Percentiles rank a stretch among this genome's conserved stretches.
Evolutionary conservation across 139 green algal species (phyloP).

Genomic region (Raphidocelis subcapitata): DNA sequence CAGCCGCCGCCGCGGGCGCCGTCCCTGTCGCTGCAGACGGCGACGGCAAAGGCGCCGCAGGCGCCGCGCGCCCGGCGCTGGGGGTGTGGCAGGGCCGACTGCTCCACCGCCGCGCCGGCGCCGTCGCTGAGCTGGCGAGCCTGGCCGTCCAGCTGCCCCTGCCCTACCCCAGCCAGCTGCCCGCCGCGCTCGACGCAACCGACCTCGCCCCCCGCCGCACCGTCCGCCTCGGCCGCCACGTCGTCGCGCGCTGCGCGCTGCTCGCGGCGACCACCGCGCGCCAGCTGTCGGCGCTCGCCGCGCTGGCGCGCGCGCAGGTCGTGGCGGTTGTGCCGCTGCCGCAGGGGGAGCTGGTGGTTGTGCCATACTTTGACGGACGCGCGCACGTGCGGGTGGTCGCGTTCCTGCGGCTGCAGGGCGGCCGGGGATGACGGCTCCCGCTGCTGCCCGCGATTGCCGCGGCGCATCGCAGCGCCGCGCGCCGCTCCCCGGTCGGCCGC

Average conservation of each 20-base stretch:
- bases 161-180: slow-evolving; percentile 18
- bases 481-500: too few species aligned
- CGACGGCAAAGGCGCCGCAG: too few species aligned
- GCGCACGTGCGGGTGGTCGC: slow-evolving; percentile 19
- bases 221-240: slow-evolving; percentile 24
- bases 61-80: too few species aligned
- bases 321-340: slow-evolving; percentile 23
- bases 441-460: too few species aligned
- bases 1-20: too few species aligned
- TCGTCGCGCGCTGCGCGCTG: slow-evolving; percentile 9
- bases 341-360: slow-evolving; percentile 20
- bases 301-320: slow-evolving; percentile 22
- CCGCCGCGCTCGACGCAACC: slow-evolving; percentile 12
- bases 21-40: too few species aligned
- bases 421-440: not conserved
- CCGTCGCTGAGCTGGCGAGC: too few species aligned
- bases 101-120: too few species aligned
- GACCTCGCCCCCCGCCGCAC: slow-evolving; percentile 17
- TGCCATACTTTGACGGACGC: slow-evolving; percentile 33
- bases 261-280: not conserved
- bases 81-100: too few species aligned
- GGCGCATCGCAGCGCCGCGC: too few species aligned
- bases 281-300: slow-evolving; percentile 12
- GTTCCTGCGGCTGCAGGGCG: slow-evolving; percentile 28
- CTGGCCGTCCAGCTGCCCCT: slow-evolving; percentile 15